phyloP scores from a whole-genome alignment of 352 stramenopile genomes.

The Globisporangium apiculatum region DNA sequence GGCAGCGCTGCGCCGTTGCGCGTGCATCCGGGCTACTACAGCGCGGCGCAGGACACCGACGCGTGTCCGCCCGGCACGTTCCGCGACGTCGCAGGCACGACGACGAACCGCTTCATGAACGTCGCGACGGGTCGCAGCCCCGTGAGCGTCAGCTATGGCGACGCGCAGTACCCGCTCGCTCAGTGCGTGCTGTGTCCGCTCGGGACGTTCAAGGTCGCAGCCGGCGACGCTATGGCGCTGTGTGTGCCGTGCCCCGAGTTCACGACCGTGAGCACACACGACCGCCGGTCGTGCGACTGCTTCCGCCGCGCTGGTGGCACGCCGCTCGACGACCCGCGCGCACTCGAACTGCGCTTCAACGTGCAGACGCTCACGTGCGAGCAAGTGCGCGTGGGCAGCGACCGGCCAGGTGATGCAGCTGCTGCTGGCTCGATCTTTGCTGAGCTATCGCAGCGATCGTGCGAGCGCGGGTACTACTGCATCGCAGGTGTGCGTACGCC shows the following conservation, averaged over 20 bases:
- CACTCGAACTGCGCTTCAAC: conserved; percentile 34
- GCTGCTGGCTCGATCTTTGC: conserved; percentile 32
- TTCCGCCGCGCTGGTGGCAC: conserved; percentile 46
- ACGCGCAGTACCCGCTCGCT: conserved; percentile 41
- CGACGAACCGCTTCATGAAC: conserved; percentile 27
- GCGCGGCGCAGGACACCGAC: conserved; percentile 23
- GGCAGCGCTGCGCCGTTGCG: conserved; percentile 19
- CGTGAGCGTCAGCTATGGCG: conserved; percentile 53
- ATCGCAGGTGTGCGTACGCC: conserved; percentile 32
- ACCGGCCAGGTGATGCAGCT: conserved; percentile 2
- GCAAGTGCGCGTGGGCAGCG: conserved; percentile 11
- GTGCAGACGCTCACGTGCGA: conserved; percentile 17
- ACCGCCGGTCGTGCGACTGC: conserved; percentile 52
- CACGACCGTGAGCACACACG: conserved; percentile 28
- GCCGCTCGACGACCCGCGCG: conserved; percentile 18
- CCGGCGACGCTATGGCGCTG: conserved; percentile 36
- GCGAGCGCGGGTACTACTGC: conserved; percentile 64
- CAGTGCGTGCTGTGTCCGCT: conserved; percentile 51
- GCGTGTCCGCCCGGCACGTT: conserved; percentile 31
- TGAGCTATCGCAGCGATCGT: conserved; percentile 36
- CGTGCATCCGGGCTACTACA: conserved; percentile 39
- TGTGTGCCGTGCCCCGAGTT: conserved; percentile 45
- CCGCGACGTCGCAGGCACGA: conserved; percentile 20
- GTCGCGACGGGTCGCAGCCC: conserved; percentile 33
- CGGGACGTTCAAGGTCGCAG: conserved; percentile 59